Evolutionary conservation across 2,329 filamentous ascomycete genomes (phyloP), one percentile per base, ranked within the genome.

Genomic region (Graphiopsis chlorocephala): DNA sequence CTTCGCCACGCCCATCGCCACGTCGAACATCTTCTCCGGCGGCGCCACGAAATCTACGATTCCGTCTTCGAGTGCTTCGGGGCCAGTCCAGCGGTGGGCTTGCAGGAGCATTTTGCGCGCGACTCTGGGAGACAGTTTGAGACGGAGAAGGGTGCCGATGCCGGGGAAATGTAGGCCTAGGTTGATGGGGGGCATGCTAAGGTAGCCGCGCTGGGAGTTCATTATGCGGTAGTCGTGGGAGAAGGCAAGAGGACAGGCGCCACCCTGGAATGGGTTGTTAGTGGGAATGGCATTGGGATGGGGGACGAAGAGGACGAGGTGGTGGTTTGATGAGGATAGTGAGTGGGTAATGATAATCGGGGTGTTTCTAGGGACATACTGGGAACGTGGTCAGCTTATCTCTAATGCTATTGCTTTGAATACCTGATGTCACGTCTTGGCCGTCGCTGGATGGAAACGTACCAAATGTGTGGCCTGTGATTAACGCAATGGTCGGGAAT

Each of bases 41-140:
- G 79, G 75, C 3, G 80, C 81, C 65, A 85, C 72, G 53, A 77
- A 79, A 73, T 86, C 83, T 4, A 86, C 83, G 64, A 86, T 81
- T 0, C 83, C 83, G 71, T 85, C 84, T 65, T 77, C 72, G 6
- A 83, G 65, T 2, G 84, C 84, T 65, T 83, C 78, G 66, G 80
- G 76, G 0, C 81, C 83, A 0, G 84, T 86, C 83, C 82, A 86
- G 45, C 74, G 77, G 64, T 86, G 81, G 20, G 83, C 84, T 70
- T 86, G 83, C 3, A 85, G 76, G 31, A 86, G 72, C 83, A 86
- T 85, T 69, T 84, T 84, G 4, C 83, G 74, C 15, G 83, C 83
- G n/a, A 85, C 73, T 53, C 80, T 77, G 11, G 83, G 82, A 0
- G 73, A 77, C 2, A 86, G 77, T 69, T 86, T 86, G 8, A 85